Evolutionary conservation across 371 early-diverging fungal genomes (phyloP).

Genomic region (Mortierella sp.): DNA sequence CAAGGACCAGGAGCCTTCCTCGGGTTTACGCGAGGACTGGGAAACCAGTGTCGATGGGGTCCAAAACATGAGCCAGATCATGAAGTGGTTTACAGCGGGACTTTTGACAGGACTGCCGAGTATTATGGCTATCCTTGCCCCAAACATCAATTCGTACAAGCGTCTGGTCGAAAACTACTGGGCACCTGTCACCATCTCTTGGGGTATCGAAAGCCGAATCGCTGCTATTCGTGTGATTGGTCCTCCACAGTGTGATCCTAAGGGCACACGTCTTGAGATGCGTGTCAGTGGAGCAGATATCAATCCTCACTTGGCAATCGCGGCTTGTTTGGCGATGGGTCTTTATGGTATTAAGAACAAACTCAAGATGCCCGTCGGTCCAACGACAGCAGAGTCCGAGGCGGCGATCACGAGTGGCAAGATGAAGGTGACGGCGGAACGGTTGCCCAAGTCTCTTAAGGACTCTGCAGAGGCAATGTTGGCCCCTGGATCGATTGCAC

Average conservation of each 20-base stretch:
- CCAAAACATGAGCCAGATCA: slow-evolving; percentile 55
- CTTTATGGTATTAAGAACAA: slow-evolving; percentile 74
- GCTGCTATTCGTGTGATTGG: slow-evolving; percentile 78
- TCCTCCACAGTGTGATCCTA: slow-evolving; percentile 69
- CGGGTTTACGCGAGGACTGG: slow-evolving; percentile 10
- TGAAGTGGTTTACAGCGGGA: slow-evolving; percentile 77
- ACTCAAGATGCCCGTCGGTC: slow-evolving; percentile 55
- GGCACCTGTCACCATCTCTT: slow-evolving; percentile 82
- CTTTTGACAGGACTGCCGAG: slow-evolving; percentile 74
- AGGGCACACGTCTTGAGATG: slow-evolving; percentile 75
- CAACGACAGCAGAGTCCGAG: slow-evolving; percentile 23
- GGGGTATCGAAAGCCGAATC: slow-evolving; percentile 78
- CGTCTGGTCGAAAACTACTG: slow-evolving; percentile 80
- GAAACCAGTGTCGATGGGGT: slow-evolving; percentile 30
- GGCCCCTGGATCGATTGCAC: slow-evolving; percentile 67
- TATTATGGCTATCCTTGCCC: slow-evolving; percentile 77
- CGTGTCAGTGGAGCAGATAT: slow-evolving; percentile 84
- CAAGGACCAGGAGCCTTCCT: background rate
- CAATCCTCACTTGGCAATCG: slow-evolving; percentile 80
- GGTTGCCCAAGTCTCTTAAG: slow-evolving; percentile 68
- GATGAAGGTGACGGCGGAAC: slow-evolving; percentile 25
- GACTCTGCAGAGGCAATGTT: slow-evolving; percentile 72
- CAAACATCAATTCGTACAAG: slow-evolving; percentile 85
- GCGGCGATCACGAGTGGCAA: background rate
- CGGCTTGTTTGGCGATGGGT: slow-evolving; percentile 77